These are phyloP conservation scores for Tilletiaria anomala DNA, from an alignment of 1,284 basidiomycete genomes.

Conservation along the genomic window DNA sequence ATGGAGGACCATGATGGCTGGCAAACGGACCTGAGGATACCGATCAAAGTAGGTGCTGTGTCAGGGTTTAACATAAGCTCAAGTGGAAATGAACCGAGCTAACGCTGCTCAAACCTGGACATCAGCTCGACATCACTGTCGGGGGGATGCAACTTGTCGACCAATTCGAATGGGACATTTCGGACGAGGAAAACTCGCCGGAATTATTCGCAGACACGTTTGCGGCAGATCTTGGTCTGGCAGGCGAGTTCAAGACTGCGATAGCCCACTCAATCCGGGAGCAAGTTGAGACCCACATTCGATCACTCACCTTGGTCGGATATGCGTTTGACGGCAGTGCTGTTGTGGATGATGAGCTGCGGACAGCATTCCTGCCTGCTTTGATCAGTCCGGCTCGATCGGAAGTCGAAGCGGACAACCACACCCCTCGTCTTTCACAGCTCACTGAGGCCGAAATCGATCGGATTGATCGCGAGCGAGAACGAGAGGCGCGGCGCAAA, in stretches of 20 bases:
- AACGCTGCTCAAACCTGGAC: not conserved
- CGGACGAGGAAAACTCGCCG: constrained; percentile 61
- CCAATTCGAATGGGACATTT: constrained; percentile 96
- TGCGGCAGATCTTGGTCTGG: constrained; percentile 70
- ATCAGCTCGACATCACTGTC: constrained; percentile 82
- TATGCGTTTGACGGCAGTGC: constrained; percentile 65
- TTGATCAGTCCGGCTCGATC: constrained; percentile 46
- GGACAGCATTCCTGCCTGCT: constrained; percentile 70
- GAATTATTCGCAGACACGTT: constrained; percentile 87
- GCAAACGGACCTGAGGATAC: not conserved
- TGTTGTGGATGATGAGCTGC: constrained; percentile 80
- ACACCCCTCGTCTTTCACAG: constrained; percentile 76
- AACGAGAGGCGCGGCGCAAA: constrained; percentile 77
- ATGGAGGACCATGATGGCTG: not conserved
- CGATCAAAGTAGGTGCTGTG: constrained; percentile 3
- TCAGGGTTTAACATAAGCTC: no score
- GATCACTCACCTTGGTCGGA: constrained; percentile 78
- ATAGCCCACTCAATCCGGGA: constrained; percentile 92
- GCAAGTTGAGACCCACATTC: constrained; percentile 79
- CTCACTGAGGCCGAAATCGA: constrained; percentile 70
- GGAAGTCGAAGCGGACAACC: constrained; percentile 50
- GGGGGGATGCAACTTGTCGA: constrained; percentile 87
- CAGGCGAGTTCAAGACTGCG: constrained; percentile 75
- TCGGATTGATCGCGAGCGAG: constrained; percentile 79
- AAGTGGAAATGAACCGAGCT: no score